phyloP scores from a whole-genome alignment of 352 stramenopile genomes.

The Lagenidium giganteum region DNA sequence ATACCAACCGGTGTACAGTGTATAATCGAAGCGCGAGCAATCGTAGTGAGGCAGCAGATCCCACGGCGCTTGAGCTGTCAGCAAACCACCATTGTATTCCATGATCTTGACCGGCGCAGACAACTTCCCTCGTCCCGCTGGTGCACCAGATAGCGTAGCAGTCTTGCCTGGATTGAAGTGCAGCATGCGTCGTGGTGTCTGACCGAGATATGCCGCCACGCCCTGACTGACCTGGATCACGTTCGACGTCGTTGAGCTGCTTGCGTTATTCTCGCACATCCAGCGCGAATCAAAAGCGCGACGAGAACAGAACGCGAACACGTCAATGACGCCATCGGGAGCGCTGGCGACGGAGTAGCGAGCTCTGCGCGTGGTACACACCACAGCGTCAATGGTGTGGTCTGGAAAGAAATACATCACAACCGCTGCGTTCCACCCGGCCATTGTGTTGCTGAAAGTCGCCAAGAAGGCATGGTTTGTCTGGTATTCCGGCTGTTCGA shows the following conservation, averaged over 20 bases:
- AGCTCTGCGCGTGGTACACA: constrained; percentile 12
- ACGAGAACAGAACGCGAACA: constrained; percentile 16
- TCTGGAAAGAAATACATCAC: constrained; percentile 12
- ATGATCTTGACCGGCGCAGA: too few relatives aligned
- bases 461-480: too few relatives aligned
- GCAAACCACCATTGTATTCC: too few relatives aligned
- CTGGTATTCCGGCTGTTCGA: constrained; percentile 11
- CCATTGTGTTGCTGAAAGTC: constrained; percentile 16
- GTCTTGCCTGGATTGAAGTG: constrained; percentile 17
- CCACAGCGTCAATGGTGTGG: constrained; percentile 4
- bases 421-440: constrained; percentile 13
- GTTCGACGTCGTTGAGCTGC: constrained; percentile 4
- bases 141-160: too few relatives aligned
- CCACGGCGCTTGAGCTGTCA: too few relatives aligned
- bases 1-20: too few relatives aligned
- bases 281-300: constrained; percentile 16
- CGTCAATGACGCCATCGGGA: constrained; percentile 12
- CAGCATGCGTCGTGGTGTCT: constrained; percentile 3
- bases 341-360: constrained; percentile 6
- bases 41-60: too few relatives aligned
- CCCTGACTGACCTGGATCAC: constrained; percentile 13
- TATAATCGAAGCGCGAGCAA: too few relatives aligned
- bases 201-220: constrained; percentile 11
- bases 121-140: too few relatives aligned
- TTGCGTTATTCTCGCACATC: constrained; percentile 19